Evolutionary conservation across 192 early-diverging fungal species (phyloP).

Genomic region (Entomortierella parvispora): DNA sequence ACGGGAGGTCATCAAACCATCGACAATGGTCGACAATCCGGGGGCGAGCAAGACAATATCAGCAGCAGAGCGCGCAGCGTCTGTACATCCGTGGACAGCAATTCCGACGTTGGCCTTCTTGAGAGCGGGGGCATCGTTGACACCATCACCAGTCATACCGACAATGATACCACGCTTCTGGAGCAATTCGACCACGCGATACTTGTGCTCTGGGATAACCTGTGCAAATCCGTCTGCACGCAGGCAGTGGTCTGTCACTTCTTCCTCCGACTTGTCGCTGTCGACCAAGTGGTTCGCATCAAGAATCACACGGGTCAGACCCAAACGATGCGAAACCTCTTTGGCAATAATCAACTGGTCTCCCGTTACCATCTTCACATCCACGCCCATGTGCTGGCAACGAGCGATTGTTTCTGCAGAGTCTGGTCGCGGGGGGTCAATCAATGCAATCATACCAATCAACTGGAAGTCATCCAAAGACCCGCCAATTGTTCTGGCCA

Average conservation of each 20-base stretch:
- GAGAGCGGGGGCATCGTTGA: constrained; percentile 97
- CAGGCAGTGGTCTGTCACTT: constrained; percentile 83
- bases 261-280: constrained; percentile 76
- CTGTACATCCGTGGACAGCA: constrained; percentile 94
- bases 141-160: constrained; percentile 97
- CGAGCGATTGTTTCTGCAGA: constrained; percentile 87
- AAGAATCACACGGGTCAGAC: constrained; percentile 90
- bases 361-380: constrained; percentile 97
- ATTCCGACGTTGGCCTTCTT: constrained; percentile 98
- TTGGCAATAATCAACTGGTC: constrained; percentile 96
- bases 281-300: constrained; percentile 89
- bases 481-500: constrained; percentile 79
- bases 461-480: constrained; percentile 79
- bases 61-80: constrained; percentile 93
- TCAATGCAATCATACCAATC: constrained; percentile 90
- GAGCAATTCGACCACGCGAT: constrained; percentile 91
- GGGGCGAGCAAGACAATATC: constrained; percentile 94
- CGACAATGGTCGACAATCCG: constrained; percentile 93
- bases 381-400: constrained; percentile 87
- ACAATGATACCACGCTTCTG: constrained; percentile 87
- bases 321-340: constrained; percentile 88
- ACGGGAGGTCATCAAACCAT: constrained; percentile 89
- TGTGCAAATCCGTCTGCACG: constrained; percentile 96
- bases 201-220: constrained; percentile 98
- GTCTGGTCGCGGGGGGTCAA: constrained; percentile 92